Evolutionary conservation across 1,284 basidiomycete species (phyloP).

Genomic region (Xanthoconium separans): DNA sequence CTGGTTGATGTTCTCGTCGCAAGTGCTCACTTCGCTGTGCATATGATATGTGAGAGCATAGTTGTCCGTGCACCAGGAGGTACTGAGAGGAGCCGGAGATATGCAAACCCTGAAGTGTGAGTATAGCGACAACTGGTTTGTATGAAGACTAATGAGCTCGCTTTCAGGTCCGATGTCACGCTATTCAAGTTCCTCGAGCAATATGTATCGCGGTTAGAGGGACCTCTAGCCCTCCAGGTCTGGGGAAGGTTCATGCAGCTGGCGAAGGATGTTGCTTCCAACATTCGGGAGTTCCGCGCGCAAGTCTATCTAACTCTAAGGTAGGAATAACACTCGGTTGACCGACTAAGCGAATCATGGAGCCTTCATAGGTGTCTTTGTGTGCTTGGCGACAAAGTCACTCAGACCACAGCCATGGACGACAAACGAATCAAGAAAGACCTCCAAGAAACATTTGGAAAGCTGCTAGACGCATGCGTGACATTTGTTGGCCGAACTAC

Average conservation of each 20-base stretch:
- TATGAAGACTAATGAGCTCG: slow-evolving; percentile 1
- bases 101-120: slow-evolving; percentile 68
- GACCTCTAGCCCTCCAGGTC: slow-evolving; percentile 87
- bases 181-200: slow-evolving; percentile 87
- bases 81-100: slow-evolving; percentile 56
- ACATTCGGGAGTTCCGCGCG: slow-evolving; percentile 60
- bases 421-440: slow-evolving; percentile 89
- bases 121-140: slow-evolving; percentile 22
- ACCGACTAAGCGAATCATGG: slow-evolving; percentile 14
- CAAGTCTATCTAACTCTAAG: slow-evolving; percentile 76
- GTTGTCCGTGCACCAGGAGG: slow-evolving; percentile 50
- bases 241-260: slow-evolving; percentile 83
- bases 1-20: slow-evolving; percentile 82
- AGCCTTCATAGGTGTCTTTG: slow-evolving; percentile 65
- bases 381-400: slow-evolving; percentile 79
- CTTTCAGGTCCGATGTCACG: slow-evolving; percentile 57
- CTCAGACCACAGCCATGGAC: slow-evolving; percentile 86
- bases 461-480: slow-evolving; percentile 82
- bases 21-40: slow-evolving; percentile 85
- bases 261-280: slow-evolving; percentile 73
- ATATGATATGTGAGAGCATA: slow-evolving; percentile 88
- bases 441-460: slow-evolving; percentile 87
- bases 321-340: slow-evolving; percentile 39
- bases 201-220: slow-evolving; percentile 84
- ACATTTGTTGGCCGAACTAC: slow-evolving; percentile 70